These are phyloP conservation scores for Penicillium verrucosum DNA, from an alignment of 2,329 filamentous ascomycete species.

Conservation along the genomic window DNA sequence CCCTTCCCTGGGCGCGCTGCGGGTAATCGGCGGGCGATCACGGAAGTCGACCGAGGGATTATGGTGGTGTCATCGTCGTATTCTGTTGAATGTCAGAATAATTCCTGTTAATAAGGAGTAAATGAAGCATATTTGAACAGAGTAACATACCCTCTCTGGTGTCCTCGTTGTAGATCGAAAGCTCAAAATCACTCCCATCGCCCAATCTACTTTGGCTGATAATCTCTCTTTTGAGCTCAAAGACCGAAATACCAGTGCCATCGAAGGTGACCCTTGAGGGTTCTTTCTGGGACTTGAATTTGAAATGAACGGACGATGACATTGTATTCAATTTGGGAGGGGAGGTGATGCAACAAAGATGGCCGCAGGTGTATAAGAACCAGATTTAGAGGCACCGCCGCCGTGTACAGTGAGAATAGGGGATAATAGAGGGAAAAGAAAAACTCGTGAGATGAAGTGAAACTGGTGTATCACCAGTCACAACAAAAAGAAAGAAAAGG, in stretches of 20 bases:
- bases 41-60: conserved; percentile 89
- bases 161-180: conserved; percentile 91
- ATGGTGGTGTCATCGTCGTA: conserved; percentile 98
- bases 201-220: conserved; percentile 91
- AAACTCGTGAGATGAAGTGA: not conserved
- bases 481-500: not conserved
- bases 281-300: conserved; percentile 98
- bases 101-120: not conserved
- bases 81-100: conserved; percentile 54
- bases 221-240: conserved; percentile 98
- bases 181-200: conserved; percentile 93
- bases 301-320: conserved; percentile 98
- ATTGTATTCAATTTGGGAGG: conserved; percentile 55
- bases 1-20: conserved; percentile 82
- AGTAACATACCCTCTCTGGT: conserved; percentile 72
- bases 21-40: conserved; percentile 82
- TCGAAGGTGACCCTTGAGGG: conserved; percentile 93
- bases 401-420: conserved; percentile 25
- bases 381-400: conserved; percentile 27
- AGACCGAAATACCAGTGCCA: conserved; percentile 95
- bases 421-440: conserved; percentile 17
- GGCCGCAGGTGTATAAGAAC: conserved; percentile 29
- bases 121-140: conserved; percentile 14
- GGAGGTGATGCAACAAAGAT: conserved; percentile 22
- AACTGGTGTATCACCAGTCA: not conserved